These are phyloP conservation scores for Kitagawia praeruptora DNA, from an alignment of 129 eudicot species.

Conservation along the genomic window DNA sequence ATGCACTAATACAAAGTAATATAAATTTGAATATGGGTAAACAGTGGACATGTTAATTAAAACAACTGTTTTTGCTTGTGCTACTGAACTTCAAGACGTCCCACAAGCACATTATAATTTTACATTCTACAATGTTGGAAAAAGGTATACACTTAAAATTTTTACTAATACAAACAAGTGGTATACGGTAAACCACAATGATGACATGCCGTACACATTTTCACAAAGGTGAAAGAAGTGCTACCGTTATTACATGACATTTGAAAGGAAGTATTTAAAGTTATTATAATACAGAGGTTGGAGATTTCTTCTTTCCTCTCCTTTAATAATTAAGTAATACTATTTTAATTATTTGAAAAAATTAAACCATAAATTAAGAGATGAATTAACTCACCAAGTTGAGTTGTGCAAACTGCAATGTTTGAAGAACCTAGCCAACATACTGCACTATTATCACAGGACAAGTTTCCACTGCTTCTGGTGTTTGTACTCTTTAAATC, in stretches of 20 bases:
- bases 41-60: too few relatives aligned
- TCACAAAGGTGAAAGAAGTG: not conserved
- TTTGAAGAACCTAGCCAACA: slow-evolving; percentile 66
- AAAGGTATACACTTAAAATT: not conserved
- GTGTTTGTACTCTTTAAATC: slow-evolving; percentile 14
- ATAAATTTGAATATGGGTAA: too few relatives aligned
- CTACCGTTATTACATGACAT: not conserved
- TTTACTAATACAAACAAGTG: not conserved
- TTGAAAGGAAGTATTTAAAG: not conserved
- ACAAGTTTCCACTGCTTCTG: slow-evolving; percentile 16
- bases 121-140: not conserved
- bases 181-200: not conserved
- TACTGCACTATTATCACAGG: slow-evolving; percentile 22
- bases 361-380: not conserved
- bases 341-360: too few relatives aligned
- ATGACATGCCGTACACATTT: not conserved
- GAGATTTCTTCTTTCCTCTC: not conserved
- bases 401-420: slow-evolving; percentile 65
- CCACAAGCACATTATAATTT: not conserved
- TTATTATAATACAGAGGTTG: not conserved
- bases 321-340: not conserved
- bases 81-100: not conserved
- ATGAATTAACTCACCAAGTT: slow-evolving; percentile 37
- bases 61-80: not conserved
- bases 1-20: too few relatives aligned